Evolutionary conservation across 2,329 filamentous ascomycete species (phyloP), one percentile per base, ranked within the genome.

Genomic region (Ploettnerulaceae sp.): DNA sequence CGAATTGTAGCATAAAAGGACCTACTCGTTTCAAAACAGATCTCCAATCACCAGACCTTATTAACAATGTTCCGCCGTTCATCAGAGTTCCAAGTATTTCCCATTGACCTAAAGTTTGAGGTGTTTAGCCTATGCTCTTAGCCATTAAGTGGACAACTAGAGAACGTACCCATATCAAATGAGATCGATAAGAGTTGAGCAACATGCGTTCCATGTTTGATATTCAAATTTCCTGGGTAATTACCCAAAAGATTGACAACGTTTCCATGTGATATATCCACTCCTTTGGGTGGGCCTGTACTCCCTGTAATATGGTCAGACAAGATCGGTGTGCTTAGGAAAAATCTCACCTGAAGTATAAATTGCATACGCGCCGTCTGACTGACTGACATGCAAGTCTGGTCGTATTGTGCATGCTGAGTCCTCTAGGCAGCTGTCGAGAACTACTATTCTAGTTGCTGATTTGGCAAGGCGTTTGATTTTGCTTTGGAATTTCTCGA

Each of bases 261-360:
- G 53, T 77, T 76, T 26, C 61, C 61, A 49, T 82, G 78, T 14
- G 69, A 71, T 17, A 80, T 69, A 58, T 81, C 74, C 7, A 93
- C 89, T 61, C 89, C 89, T 73, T 95, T 95, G 40, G 89, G 89
- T 5, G 84, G 75, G 34, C 89, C 89, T 0, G 89, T 94, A 11
- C 76, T 81, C 29, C 62, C 61, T 63, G 15, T 53, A 20, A 49
- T 33, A 14, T 9, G n/a, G 22, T 53, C 7, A 53, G 45, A 46
- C 41, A 11, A 7, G 3, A 2, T 24, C 4, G 12, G 5, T 20
- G 7, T 58, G 44, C 79, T 57, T 78, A 77, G 75, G 17, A 63
- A 61, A 39, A 65, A 21, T 1, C 8, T 32, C 9, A 54, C 56
- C 54, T 46, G 56, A 58, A n/a, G 56, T 58, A 34, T 56, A 58